Evolutionary conservation across 1,139 yeast genomes (phyloP), one percentile per base, ranked within the genome.

Genomic region (Sugiyamaella neomexicana): DNA sequence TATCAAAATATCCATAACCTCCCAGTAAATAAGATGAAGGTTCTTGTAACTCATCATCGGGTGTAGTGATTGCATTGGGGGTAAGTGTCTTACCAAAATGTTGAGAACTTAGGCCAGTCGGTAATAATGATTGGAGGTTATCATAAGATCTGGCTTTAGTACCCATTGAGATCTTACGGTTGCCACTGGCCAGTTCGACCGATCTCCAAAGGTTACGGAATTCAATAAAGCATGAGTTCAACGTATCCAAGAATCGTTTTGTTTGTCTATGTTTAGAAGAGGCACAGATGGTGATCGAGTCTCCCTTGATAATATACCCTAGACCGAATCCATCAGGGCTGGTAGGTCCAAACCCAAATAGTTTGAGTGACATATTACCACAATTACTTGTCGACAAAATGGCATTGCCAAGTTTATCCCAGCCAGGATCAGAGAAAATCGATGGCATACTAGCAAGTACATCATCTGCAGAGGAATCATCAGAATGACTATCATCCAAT

Each of bases 251-350:
- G 67, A 88, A 87, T 70, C 97, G 80, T 60, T 80, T 76, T 1
- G 97, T 90, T 73, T 90, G 97, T 60, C 97, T 80, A 70, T 90
- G 96, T 72, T 89, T 90, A 6, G 96, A 89, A 27, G 95, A 82
- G 0, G 89, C 95, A 69, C 96, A 89, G 41, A 90, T 82, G 1
- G 95, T 85, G 53, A 90, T 82, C 3, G 93, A 84, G 65, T 88
- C 89, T 56, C 82, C 89, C 69, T 90, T 89, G 65, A 90, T 86
- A 63, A 90, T 89, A 70, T 90, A 90, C 2, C 96, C 97, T 50
- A 90, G 79, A 27, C 97, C 97, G 72, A 87, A 90, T 13, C 97
- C 97, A 65, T 86, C 89, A 20, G 95, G 84, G 34, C 89, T 80
- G 5, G 88, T 91, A 2, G 97, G 97, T 4, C 97, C 97, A 72